Evolutionary conservation across 2,329 filamentous ascomycete genomes (phyloP).

Genomic region (Byssoonygena ceratinophila): DNA sequence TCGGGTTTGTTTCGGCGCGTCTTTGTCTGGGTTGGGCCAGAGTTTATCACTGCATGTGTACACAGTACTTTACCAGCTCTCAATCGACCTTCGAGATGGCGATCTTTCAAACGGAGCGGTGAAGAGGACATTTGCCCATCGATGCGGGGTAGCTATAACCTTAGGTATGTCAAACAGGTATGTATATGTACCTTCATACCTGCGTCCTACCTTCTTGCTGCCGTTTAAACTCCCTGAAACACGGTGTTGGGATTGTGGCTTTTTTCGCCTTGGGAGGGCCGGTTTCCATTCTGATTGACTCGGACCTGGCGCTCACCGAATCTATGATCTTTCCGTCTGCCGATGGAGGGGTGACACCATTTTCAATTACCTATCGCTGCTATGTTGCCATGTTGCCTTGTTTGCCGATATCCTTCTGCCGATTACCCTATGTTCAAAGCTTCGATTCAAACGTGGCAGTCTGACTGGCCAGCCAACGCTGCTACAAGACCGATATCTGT

Average conservation of each 20-base stretch:
- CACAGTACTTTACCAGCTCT: no score
- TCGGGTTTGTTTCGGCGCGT: no score
- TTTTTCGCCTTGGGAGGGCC: background rate
- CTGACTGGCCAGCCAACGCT: background rate
- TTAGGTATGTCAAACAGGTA: no score
- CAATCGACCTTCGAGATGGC: background rate
- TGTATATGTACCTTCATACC: no score
- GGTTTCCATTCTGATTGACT: background rate
- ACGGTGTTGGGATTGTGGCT: background rate
- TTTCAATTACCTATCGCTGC: background rate
- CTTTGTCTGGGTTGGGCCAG: no score
- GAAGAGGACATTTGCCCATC: background rate
- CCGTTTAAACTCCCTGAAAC: background rate
- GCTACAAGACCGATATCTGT: no score
- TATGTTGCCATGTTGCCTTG: background rate
- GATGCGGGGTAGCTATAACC: conserved; percentile 2
- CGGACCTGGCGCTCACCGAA: conserved; percentile 1
- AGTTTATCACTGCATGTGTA: background rate
- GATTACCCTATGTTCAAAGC: background rate
- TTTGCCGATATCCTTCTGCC: background rate
- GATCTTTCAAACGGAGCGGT: background rate
- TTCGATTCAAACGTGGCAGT: background rate
- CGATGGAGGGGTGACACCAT: background rate
- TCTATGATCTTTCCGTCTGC: background rate
- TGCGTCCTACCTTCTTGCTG: background rate